Conservation (phyloP, 2,329 filamentous ascomycete genomes). For the Penicillium sclerotigenum region DNA sequence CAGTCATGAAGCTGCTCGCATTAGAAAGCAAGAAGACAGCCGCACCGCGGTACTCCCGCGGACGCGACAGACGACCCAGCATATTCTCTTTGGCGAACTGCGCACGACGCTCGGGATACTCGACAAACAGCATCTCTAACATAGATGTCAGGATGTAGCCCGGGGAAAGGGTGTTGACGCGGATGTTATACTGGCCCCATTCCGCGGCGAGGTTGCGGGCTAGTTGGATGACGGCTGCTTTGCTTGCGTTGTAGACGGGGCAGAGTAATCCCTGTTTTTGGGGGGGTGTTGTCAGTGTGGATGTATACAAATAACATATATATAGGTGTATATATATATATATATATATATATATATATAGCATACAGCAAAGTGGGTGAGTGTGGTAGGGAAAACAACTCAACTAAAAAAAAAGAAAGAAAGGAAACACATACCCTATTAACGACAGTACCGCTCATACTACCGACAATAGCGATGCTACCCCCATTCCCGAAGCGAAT, state of each 20-base stretch:
- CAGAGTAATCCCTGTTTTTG: conserved; percentile 16
- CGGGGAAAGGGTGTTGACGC: conserved; percentile 7
- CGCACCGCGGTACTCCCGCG: conserved; percentile 1
- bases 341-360: no score
- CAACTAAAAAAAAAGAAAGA: no score
- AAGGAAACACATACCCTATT: conserved; percentile 37
- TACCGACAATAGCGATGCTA: conserved; percentile 61
- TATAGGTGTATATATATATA: no score
- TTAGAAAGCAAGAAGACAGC: conserved; percentile 4
- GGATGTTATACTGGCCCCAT: conserved; percentile 6
- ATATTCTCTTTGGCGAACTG: neutral
- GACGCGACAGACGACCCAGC: conserved; percentile 1
- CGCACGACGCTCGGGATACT: conserved; percentile 1
- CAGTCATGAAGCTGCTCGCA: conserved; percentile 10
- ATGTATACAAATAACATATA: no score
- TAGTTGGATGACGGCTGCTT: conserved; percentile 1
- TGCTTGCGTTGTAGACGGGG: neutral
- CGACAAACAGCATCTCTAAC: neutral
- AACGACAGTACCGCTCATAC: conserved; percentile 60
- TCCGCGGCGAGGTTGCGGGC: neutral
- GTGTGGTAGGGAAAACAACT: no score
- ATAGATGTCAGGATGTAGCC: conserved; percentile 2
- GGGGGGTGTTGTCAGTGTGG: neutral
- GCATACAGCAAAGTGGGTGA: no score
- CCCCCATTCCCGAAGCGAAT: conserved; percentile 58